Evolutionary conservation across 225 moss, liverwort and hornwort genomes (phyloP), one percentile per base, ranked within the genome.

Genomic region (Polytrichum commune): DNA sequence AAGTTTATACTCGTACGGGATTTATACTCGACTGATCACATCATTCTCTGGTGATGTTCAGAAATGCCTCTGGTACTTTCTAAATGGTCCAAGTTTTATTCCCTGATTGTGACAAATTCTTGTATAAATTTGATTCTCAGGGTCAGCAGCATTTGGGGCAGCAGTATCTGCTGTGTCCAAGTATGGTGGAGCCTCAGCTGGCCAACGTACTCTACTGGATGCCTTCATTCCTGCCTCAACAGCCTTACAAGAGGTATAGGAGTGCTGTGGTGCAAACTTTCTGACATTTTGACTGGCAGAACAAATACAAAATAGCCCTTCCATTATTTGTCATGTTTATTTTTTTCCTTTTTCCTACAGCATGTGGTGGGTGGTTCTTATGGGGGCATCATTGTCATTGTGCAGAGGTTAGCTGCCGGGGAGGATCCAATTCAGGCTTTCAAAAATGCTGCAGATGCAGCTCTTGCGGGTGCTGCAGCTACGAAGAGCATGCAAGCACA

Each of bases 121-220:
- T 3, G 54, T 57, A 75, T 71, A 63, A 54, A 53, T 68, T 57
- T 63, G 24, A 60, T 78, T 68, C 77, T 60, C 79, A 96, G 93
- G 96, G 96, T 86, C 92, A 53, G 74, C 83, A 67, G 92, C 96
- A 65, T 91, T 97, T 80, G 92, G 85, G 30, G 83, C 82, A 68
- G 96, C 81, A 33, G 85, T 92, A 71, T 66, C 82, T 69, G 93
- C 93, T 55, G 86, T 97, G 63, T 81, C 86, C 64, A 87, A 75
- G 61, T 97, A 97, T 70, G 96, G 96, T 68, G 96, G 96, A 77
- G 96, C 96, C 35, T 79, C 87, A 60, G 74, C 88, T 61, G 93
- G 93, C 60, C 91, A 92, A 60, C 90, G 96, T 73, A 97, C 96
- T 56, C 77, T 97, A 64, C 79, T 97, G 64, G 96, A 97, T 88